Evolutionary conservation across 306 rosid genomes (phyloP).

Genomic region (Cucumis melo): DNA sequence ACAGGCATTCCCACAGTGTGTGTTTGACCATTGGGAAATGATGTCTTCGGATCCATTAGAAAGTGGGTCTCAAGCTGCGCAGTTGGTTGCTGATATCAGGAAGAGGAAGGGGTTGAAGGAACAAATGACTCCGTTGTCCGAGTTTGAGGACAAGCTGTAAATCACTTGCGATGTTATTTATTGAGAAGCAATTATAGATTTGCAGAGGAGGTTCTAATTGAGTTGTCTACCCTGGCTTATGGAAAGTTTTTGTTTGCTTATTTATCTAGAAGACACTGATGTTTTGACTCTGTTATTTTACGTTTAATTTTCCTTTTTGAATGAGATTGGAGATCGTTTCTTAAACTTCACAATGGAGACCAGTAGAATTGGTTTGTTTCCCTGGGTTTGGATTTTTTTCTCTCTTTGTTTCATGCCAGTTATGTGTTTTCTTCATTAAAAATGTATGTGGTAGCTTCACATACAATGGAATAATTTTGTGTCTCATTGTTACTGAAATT

Average conservation of each 20-base stretch:
- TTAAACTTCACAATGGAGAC: neutral
- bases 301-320: neutral
- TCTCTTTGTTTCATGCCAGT: neutral
- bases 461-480: neutral
- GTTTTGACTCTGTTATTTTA: neutral
- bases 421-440: neutral
- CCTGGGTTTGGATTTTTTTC: neutral
- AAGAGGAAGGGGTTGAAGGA: slow-evolving; percentile 87
- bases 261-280: neutral
- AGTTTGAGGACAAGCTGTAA: slow-evolving; percentile 27
- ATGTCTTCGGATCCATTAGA: slow-evolving; percentile 82
- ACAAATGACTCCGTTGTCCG: slow-evolving; percentile 25
- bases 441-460: neutral
- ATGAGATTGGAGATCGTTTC: neutral
- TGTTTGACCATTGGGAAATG: slow-evolving; percentile 94
- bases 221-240: neutral
- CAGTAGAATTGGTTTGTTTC: neutral
- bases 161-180: neutral
- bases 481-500: neutral
- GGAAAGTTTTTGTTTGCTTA: neutral
- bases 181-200: neutral
- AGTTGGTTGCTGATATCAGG: slow-evolving; percentile 49
- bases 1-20: slow-evolving; percentile 89
- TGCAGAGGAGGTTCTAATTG: neutral
- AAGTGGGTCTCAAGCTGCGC: slow-evolving; percentile 48